Base-by-base conservation (phyloP, 1,139 yeast species). In the Scheffersomyces quercinus region DNA sequence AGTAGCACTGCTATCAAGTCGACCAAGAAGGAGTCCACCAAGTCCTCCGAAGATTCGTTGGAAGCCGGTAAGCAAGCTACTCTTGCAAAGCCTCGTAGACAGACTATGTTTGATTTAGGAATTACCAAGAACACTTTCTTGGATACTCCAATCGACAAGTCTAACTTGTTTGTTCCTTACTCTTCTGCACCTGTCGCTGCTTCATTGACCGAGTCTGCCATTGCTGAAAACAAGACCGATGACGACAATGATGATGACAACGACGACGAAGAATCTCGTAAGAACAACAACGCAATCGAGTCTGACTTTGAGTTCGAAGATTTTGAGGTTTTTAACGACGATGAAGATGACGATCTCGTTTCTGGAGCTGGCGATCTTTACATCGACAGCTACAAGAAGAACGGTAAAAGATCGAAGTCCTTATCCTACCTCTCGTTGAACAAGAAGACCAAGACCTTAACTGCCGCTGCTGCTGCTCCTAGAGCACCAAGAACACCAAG, bases 381-480 rank as follows among this genome's bases (percentile, higher is more conserved):
- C 42, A 42, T 55, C 38, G 75, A 58, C n/a, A 43, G 46, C 41
- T 54, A 67, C 46, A 67, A 68, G 47, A 73, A 69, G 50, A 65
- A 67, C 51, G 78, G 75, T 41, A 82, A 82, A 58, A 71, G 88
- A 55, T 81, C 87, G 11, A 82, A 82, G 59, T 82, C 86, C 11
- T 73, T 82, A 79, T 79, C 85, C 31, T 80, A 76, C 50, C 64
- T 73, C 40, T 61, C 77, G 32, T 61, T 68, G 39, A 67, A 69
- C 48, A 82, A 82, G 56, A 80, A 77, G 56, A 67, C 77, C 39
- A 78, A 79, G 54, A 66, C 67, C 45, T 59, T 85, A 43, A 84
- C 90, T n/a, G 88, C 88, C 30, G 91, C 91, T 14, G 89, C 90
- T 12, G 89, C 88, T 29, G 88, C 91, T 35, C 93, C 91, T 46